Evolutionary conservation across 768 basidiomycete genomes (phyloP).

Genomic region (Collybia sp.): DNA sequence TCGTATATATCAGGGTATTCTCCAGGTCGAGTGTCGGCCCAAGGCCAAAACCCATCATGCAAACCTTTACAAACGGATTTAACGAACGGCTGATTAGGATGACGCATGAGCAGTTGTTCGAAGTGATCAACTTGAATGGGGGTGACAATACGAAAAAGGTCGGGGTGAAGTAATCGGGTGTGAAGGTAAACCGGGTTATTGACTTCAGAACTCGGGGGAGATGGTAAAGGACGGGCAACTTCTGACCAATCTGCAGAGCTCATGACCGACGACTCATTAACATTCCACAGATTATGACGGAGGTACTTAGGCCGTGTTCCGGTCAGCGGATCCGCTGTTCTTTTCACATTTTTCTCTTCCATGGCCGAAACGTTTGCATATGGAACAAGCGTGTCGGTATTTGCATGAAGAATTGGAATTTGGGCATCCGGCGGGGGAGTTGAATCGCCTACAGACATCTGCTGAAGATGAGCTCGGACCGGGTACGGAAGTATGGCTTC

Average conservation of each 20-base stretch:
- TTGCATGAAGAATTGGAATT: neutral
- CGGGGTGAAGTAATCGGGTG: neutral
- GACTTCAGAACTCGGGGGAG: neutral
- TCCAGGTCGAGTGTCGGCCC: constrained; percentile 8
- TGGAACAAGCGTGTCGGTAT: neutral
- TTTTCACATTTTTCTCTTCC: neutral
- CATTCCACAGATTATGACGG: neutral
- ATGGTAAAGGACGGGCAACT: neutral
- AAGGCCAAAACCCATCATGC: constrained; percentile 26
- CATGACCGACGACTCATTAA: too few relatives aligned
- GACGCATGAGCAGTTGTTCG: constrained; percentile 10
- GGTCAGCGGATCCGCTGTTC: neutral
- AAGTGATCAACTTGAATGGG: constrained; percentile 18
- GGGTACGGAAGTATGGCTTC: too few relatives aligned
- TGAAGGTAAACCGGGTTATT: neutral
- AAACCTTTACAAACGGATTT: constrained; percentile 16
- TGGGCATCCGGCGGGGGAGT: neutral
- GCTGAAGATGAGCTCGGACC: too few relatives aligned
- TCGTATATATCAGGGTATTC: constrained; percentile 9
- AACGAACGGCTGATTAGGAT: constrained; percentile 24
- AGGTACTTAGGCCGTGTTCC: neutral
- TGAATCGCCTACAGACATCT: too few relatives aligned
- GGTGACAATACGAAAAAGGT: constrained; percentile 16
- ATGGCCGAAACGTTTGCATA: neutral
- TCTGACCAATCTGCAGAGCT: too few relatives aligned